These are phyloP conservation scores for Decorospora gaudefroyi DNA, from an alignment of 2,329 filamentous ascomycete genomes.

Conservation along the genomic window DNA sequence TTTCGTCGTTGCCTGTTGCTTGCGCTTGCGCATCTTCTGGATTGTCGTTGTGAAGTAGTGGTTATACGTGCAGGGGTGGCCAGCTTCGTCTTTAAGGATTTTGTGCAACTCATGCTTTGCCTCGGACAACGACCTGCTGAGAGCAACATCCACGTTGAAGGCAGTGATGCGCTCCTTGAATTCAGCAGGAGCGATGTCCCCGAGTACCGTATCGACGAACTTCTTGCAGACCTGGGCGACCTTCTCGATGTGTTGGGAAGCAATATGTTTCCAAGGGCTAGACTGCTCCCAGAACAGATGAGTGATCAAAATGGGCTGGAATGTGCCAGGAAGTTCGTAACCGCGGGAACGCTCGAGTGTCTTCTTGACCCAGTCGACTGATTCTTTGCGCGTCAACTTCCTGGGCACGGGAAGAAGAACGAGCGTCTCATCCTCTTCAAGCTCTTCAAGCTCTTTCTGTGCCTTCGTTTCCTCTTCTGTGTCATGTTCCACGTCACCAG, in stretches of 20 bases:
- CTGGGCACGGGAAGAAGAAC: constrained; percentile 21
- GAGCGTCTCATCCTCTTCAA: constrained; percentile 2
- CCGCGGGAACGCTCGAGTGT: constrained; percentile 54
- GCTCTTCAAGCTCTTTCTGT: constrained; percentile 14
- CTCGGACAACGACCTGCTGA: constrained; percentile 45
- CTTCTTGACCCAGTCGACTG: constrained; percentile 49
- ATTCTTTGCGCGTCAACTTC: constrained; percentile 43
- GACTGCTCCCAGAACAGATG: constrained; percentile 66
- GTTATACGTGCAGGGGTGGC: constrained; percentile 62
- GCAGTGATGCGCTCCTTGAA: constrained; percentile 48
- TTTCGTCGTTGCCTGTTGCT: constrained; percentile 1
- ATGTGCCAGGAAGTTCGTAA: constrained; percentile 64
- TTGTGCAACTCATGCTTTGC: constrained; percentile 50
- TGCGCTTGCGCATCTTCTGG: constrained; percentile 28
- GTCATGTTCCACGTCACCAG: constrained; percentile 19
- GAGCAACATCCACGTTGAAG: constrained; percentile 49
- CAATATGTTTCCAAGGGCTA: constrained; percentile 56
- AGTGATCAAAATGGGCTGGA: constrained; percentile 62
- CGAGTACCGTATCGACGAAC: constrained; percentile 46
- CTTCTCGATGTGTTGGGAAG: constrained; percentile 42
- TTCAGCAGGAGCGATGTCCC: constrained; percentile 48
- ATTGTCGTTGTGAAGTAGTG: constrained; percentile 44
- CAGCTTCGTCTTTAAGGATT: constrained; percentile 54
- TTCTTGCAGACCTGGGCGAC: constrained; percentile 42
- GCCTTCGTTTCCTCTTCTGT: constrained; percentile 3